phyloP scores from a whole-genome alignment of 176 grass and related monocot genomes.

The Bolboschoenus planiculmis region DNA sequence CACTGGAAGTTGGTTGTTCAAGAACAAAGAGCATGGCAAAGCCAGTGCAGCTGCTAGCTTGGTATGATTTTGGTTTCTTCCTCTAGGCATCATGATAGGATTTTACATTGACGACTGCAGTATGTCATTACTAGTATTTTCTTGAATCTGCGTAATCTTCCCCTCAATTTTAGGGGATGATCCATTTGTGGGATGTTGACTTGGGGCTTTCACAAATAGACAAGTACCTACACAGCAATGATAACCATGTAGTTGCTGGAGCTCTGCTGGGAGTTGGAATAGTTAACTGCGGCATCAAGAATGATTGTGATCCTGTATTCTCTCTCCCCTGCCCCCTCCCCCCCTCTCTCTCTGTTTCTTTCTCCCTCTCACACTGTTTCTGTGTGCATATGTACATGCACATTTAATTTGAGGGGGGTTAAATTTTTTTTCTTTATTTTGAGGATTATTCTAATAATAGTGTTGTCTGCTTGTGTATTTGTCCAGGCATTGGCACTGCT shows the following conservation, averaged over 20 bases:
- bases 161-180: conserved; percentile 71
- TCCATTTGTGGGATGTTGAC: conserved; percentile 94
- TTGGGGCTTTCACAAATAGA: conserved; percentile 81
- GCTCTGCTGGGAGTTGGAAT: conserved; percentile 91
- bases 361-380: not conserved
- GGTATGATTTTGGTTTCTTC: conserved; percentile 34
- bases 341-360: not conserved
- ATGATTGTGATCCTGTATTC: conserved; percentile 91
- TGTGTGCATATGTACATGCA: not conserved
- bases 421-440: not conserved
- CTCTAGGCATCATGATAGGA: not conserved
- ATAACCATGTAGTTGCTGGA: conserved; percentile 93
- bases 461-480: not conserved
- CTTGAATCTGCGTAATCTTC: not conserved
- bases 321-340: too few relatives aligned
- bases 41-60: conserved; percentile 88
- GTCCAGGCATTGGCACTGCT: conserved; percentile 78
- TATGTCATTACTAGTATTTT: conserved; percentile 16
- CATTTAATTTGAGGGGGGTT: not conserved
- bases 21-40: conserved; percentile 98
- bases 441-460: not conserved
- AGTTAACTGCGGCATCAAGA: conserved; percentile 84
- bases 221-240: conserved; percentile 84
- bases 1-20: conserved; percentile 90
- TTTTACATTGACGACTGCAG: not conserved